These are phyloP conservation scores for Didymella lethalis DNA, from an alignment of 2,329 filamentous ascomycete genomes.

Conservation along the genomic window DNA sequence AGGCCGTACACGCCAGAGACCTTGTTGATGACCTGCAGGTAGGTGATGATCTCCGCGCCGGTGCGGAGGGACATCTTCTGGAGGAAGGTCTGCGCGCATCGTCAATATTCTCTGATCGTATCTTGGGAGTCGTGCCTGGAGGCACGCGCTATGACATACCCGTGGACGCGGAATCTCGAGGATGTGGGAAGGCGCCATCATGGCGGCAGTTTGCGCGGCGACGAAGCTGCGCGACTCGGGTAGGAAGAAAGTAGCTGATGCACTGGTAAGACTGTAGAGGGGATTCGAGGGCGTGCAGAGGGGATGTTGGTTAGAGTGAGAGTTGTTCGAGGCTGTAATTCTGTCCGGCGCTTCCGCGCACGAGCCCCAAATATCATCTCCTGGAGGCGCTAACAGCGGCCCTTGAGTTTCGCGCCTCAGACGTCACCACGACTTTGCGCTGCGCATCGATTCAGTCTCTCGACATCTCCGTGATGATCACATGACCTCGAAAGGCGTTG, in stretches of 20 bases:
- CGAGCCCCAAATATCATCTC: conserved; percentile 15
- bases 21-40: conserved; percentile 89
- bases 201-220: conserved; percentile 22
- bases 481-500: too few relatives aligned
- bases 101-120: conserved; percentile 25
- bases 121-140: conserved; percentile 6
- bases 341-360: conserved; percentile 26
- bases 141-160: conserved; percentile 38
- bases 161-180: conserved; percentile 51
- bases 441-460: too few relatives aligned
- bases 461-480: too few relatives aligned
- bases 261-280: conserved; percentile 25
- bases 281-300: conserved; percentile 12
- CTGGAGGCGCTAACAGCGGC: neutral
- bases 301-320: conserved; percentile 12
- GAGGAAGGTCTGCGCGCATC: conserved; percentile 73
- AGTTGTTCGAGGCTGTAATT: conserved; percentile 17
- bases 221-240: neutral
- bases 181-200: conserved; percentile 45
- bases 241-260: conserved; percentile 26
- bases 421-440: conserved; percentile 8
- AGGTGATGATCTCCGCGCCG: conserved; percentile 82
- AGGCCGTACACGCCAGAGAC: conserved; percentile 89
- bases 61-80: conserved; percentile 86
- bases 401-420: conserved; percentile 6